Conservation (phyloP, 371 early-diverging fungal genomes). For the Dichotomocladium elegans region DNA sequence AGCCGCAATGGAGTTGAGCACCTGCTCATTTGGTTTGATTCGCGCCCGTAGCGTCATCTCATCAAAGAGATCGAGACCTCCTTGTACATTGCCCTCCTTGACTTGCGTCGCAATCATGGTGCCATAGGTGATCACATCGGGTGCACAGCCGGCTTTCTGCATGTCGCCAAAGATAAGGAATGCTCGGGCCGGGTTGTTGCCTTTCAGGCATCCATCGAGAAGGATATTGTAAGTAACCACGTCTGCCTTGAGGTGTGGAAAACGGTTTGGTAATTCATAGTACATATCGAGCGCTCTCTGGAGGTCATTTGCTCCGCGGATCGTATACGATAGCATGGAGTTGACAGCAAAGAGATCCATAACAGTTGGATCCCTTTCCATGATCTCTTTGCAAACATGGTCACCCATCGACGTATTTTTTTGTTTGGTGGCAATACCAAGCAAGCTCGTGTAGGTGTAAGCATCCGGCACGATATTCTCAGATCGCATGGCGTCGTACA, state of each 20-base stretch:
- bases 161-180: constrained; percentile 32
- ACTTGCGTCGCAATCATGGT: constrained; percentile 47
- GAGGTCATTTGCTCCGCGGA: constrained; percentile 3
- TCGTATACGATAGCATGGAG: constrained; percentile 23
- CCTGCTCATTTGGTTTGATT: constrained; percentile 31
- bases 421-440: constrained; percentile 31
- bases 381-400: constrained; percentile 5
- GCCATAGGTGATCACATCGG: constrained; percentile 52
- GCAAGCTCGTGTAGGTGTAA: constrained; percentile 45
- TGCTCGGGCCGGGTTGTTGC: constrained; percentile 26
- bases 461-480: constrained; percentile 30
- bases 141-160: constrained; percentile 20
- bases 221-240: constrained; percentile 34
- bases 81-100: constrained; percentile 22
- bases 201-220: constrained; percentile 38
- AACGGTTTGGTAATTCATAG: constrained; percentile 6
- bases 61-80: constrained; percentile 28
- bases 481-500: constrained; percentile 31
- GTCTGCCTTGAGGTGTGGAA: constrained; percentile 22
- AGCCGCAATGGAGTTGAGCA: constrained; percentile 26
- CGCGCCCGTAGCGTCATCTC: constrained; percentile 28
- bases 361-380: neutral
- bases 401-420: constrained; percentile 15
- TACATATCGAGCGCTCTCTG: constrained; percentile 22
- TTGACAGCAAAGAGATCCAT: constrained; percentile 28